A percentile compares a stretch with the other conserved stretches of the same genome.
phyloP scores from a whole-genome alignment of 176 grass and related monocot species.

The Thalia dealbata region DNA sequence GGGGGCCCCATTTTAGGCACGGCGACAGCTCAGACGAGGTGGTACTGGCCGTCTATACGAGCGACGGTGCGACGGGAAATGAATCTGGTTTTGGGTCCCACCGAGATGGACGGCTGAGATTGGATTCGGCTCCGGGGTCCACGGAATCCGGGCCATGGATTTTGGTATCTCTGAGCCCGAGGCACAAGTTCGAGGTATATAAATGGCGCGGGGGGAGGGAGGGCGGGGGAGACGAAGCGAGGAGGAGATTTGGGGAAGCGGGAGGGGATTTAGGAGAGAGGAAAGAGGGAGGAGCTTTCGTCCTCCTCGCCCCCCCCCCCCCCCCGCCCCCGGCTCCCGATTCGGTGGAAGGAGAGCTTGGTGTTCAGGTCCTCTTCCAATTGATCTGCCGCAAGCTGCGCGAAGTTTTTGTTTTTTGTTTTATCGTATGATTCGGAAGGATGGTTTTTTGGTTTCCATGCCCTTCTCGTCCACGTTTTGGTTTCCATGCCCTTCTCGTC shows the following conservation, averaged over 20 bases:
- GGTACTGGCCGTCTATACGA: too few species aligned
- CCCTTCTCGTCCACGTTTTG: too few species aligned
- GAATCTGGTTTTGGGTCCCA: background rate
- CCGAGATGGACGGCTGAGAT: background rate
- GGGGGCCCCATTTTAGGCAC: too few species aligned
- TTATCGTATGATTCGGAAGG: too few species aligned
- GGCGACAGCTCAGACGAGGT: too few species aligned
- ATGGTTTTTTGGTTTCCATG: too few species aligned
- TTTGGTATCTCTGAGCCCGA: background rate
- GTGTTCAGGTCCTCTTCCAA: background rate
- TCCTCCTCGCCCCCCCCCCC: too few species aligned
- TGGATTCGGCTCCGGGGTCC: background rate
- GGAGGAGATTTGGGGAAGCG: background rate
- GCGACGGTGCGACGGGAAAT: background rate
- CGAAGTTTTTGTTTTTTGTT: too few species aligned
- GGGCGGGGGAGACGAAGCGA: background rate
- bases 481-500: too few species aligned
- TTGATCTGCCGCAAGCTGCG: too few species aligned
- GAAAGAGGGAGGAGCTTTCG: background rate
- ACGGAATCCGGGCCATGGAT: background rate
- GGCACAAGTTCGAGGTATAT: background rate
- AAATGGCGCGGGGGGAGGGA: background rate
- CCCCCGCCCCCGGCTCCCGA: too few species aligned
- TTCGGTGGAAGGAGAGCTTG: background rate
- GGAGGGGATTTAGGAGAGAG: background rate